A percentile compares a stretch with the other conserved stretches of the same genome.
These are phyloP conservation scores for Oryza meridionalis DNA, from an alignment of 176 grass and related monocot genomes.

Conservation along the genomic window DNA sequence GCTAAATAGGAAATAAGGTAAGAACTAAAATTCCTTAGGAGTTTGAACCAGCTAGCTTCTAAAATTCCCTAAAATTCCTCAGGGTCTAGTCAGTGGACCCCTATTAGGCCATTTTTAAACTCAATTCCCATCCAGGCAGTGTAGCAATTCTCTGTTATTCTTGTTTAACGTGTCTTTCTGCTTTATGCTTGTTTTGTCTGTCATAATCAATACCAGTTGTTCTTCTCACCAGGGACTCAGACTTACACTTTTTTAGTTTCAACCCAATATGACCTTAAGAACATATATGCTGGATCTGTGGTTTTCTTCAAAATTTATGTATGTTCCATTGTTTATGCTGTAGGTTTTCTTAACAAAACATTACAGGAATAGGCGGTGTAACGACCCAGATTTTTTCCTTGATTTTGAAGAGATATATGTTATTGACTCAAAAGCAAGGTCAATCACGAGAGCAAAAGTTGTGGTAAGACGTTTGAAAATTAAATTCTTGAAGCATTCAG, in stretches of 20 bases:
- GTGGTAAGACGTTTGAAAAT: constrained; percentile 56
- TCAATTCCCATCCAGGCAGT: not conserved
- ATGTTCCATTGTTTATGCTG: constrained; percentile 29
- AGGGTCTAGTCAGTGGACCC: not conserved
- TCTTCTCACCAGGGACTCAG: constrained; percentile 1
- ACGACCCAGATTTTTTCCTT: constrained; percentile 79
- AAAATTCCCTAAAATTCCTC: not conserved
- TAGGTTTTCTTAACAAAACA: constrained; percentile 97
- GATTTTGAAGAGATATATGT: constrained; percentile 99
- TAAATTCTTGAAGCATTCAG: not conserved
- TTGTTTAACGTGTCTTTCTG: not conserved
- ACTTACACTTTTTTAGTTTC: not conserved
- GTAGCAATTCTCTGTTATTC: not conserved
- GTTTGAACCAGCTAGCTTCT: not conserved
- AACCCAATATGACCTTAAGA: not conserved
- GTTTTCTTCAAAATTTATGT: constrained; percentile 12
- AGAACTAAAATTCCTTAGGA: not conserved
- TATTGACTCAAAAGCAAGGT: constrained; percentile 92
- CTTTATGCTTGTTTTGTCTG: constrained; percentile 4
- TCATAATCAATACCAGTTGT: not conserved
- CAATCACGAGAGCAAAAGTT: constrained; percentile 87
- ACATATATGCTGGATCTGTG: not conserved
- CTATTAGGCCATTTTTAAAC: not conserved
- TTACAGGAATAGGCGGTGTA: constrained; percentile 76
- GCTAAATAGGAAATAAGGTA: constrained; percentile 16